Evolutionary conservation across 73 alveolate species (phyloP), one percentile per base, ranked within the genome.

Genomic region (Paramecium tetraurelia): DNA sequence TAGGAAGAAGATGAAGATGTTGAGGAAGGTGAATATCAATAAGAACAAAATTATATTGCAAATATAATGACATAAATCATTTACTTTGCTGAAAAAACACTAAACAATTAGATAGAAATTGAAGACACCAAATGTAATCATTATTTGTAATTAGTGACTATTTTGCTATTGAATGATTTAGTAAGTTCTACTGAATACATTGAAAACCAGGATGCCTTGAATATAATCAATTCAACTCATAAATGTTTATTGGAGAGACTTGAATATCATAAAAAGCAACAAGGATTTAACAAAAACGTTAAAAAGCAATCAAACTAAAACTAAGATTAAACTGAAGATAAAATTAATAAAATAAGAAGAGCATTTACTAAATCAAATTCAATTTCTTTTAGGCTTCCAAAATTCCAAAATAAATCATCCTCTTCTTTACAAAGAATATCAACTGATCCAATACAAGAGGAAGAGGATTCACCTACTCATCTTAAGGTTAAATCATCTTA

Each of bases 291-390:
- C 58, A 80, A 31, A 12, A 40, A 40, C 7, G 48, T 48, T 10
- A 24, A 44, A 44, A 80, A 43, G 0, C 12, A 43, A 40, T 20
- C 18, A 72, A 5, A 72, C 9, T 40, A 72, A 72, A 5, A 72
- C 9, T 40, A 72, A 36, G 46, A 72, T 72, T 72, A 33, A 72
- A 8, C 44, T 22, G 84, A 63, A 24, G 50, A 63, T 27, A 63
- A 24, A 3, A 75, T 75, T 18, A 12, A 5, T 10, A 21, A 35
- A 38, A 36, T 29, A 21, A 35, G 24, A 18, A 75, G 87, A 75
- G 38, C 58, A 0, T 80, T 80, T 22, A 80, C 90, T 9, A 80
- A 80, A 80, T 40, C 90, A 12, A 80, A 80, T 46, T 80, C 90
- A 20, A 80, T 80, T 24, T 80, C 90, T 4, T 80, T 80, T 48